A percentile compares a stretch with the other conserved stretches of the same genome.
phyloP scores from a whole-genome alignment of 805 yeast species.

The Yarrowia sp. region DNA sequence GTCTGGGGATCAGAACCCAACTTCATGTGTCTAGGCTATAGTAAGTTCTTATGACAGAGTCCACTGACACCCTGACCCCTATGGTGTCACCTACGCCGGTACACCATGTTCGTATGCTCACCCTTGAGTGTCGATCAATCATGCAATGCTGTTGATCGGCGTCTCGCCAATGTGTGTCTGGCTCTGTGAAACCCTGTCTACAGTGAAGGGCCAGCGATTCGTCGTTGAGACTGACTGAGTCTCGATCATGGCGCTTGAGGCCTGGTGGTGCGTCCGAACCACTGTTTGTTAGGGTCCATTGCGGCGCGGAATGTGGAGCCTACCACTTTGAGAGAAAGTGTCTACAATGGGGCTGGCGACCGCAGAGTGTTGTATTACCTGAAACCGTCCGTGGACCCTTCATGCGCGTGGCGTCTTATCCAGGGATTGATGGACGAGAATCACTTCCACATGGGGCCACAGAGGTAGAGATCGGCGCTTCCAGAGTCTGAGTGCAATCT shows the following conservation, averaged over 20 bases:
- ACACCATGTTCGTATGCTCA: slow-evolving; percentile 6
- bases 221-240: neutral
- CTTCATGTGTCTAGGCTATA: too few species aligned
- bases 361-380: neutral
- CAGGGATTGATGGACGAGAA: slow-evolving; percentile 5
- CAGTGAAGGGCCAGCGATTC: neutral
- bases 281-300: neutral
- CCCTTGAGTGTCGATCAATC: slow-evolving; percentile 6
- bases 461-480: slow-evolving; percentile 6
- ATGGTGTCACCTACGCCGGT: neutral
- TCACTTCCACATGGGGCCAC: neutral
- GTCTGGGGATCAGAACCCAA: too few species aligned
- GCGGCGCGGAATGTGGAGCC: neutral
- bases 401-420: slow-evolving; percentile 18
- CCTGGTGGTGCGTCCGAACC: neutral
- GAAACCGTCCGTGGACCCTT: neutral
- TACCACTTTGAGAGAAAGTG: too few species aligned
- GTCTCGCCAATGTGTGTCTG: neutral
- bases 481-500: neutral
- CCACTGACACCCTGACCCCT: neutral
- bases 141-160: slow-evolving; percentile 17
- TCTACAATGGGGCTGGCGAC: too few species aligned
- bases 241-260: neutral
- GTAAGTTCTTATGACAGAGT: too few species aligned
- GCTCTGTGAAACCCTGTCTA: neutral